Evolutionary conservation across 768 basidiomycete genomes (phyloP).

Genomic region (Mycena vitilis): DNA sequence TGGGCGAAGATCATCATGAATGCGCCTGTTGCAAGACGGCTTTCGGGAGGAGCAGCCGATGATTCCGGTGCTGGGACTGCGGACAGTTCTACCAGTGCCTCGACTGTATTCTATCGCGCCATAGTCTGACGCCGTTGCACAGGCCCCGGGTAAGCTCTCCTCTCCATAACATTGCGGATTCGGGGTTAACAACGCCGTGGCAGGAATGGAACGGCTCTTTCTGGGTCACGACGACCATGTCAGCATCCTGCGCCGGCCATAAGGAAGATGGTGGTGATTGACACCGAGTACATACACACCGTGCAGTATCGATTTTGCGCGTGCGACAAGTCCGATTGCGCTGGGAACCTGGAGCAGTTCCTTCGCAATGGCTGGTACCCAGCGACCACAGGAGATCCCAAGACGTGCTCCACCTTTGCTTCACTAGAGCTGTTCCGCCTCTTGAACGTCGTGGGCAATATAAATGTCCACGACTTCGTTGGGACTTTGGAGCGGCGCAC

Average conservation of each 20-base stretch:
- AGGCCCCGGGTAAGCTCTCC: background rate
- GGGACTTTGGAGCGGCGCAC: conserved; percentile 17
- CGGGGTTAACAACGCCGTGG: too few species aligned
- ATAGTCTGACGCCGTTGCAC: conserved; percentile 9
- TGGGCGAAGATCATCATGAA: background rate
- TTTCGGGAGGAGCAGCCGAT: too few species aligned
- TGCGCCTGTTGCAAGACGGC: background rate
- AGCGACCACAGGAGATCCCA: conserved; percentile 23
- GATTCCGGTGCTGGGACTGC: conserved; percentile 12
- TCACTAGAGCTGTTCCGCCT: conserved; percentile 27
- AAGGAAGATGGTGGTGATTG: conserved; percentile 16
- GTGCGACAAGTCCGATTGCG: conserved; percentile 1
- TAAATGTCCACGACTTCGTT: conserved; percentile 33
- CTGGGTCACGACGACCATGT: background rate
- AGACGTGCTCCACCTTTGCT: conserved; percentile 26
- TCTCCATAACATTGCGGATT: background rate
- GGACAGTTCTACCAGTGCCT: conserved; percentile 4
- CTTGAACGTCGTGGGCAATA: conserved; percentile 29
- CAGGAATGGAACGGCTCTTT: conserved; percentile 22
- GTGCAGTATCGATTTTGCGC: conserved; percentile 20
- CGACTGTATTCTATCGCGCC: background rate
- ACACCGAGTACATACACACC: conserved; percentile 13
- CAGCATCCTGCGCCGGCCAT: background rate
- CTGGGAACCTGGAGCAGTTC: conserved; percentile 11
- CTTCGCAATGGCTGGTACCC: conserved; percentile 33